phyloP scores from a whole-genome alignment of 805 yeast species.

The Kockiozyma suomiensis region DNA sequence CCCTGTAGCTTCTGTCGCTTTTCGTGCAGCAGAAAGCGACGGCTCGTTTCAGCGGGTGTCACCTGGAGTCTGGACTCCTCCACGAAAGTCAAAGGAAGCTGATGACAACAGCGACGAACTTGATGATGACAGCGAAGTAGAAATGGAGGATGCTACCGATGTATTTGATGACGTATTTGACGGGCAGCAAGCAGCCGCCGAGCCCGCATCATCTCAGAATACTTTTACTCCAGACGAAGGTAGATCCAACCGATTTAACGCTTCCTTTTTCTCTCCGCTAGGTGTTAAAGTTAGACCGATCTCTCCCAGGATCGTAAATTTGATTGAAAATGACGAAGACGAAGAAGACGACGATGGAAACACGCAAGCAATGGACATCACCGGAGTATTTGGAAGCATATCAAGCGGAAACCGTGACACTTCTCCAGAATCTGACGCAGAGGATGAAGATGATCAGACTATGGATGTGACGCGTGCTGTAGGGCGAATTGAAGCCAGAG shows the following conservation, averaged over 20 bases:
- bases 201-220: background rate
- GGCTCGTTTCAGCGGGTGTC: background rate
- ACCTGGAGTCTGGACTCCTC: background rate
- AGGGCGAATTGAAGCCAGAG: slow-evolving; percentile 20
- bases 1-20: background rate
- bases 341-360: slow-evolving; percentile 19
- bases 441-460: slow-evolving; percentile 24
- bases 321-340: background rate
- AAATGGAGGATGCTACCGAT: slow-evolving; percentile 36
- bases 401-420: background rate
- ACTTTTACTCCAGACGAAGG: background rate
- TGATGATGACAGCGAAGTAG: slow-evolving; percentile 30
- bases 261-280: slow-evolving; percentile 14
- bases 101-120: background rate
- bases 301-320: background rate
- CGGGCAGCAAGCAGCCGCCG: background rate
- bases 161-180: slow-evolving; percentile 32
- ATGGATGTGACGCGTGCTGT: slow-evolving; percentile 34
- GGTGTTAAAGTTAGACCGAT: background rate
- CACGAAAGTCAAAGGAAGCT: background rate
- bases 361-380: slow-evolving; percentile 33
- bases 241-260: background rate
- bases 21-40: background rate
- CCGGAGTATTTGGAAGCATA: slow-evolving; percentile 23
- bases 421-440: background rate